These are phyloP conservation scores for Aspergillus hancockii DNA, from an alignment of 495 filamentous ascomycete genomes.

Conservation along the genomic window DNA sequence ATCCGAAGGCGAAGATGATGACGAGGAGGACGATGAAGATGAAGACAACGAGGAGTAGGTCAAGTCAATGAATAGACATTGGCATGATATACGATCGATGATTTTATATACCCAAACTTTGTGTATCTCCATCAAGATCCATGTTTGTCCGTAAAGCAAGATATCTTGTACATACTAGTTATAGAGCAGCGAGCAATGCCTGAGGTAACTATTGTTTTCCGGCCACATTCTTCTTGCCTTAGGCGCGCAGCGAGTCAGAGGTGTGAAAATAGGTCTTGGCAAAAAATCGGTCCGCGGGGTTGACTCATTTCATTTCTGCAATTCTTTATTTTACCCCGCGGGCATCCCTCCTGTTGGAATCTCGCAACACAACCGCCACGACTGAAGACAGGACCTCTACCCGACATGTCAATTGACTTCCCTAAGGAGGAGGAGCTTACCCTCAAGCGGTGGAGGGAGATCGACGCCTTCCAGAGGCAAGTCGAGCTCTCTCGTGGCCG, in stretches of 20 bases:
- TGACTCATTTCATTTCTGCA: constrained; percentile 35
- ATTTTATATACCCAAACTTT: background rate
- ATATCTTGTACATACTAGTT: background rate
- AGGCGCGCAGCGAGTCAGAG: background rate
- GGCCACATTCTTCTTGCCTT: background rate
- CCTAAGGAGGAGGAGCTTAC: constrained; percentile 84
- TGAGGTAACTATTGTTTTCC: background rate
- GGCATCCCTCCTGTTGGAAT: constrained; percentile 15
- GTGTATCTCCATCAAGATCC: background rate
- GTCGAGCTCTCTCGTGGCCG: constrained; percentile 72
- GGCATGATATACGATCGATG: background rate
- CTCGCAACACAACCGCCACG: constrained; percentile 22
- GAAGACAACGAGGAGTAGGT: constrained; percentile 25
- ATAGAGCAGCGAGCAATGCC: background rate
- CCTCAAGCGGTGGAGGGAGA: constrained; percentile 82
- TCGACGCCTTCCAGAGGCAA: constrained; percentile 81
- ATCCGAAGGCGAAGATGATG: constrained; percentile 78
- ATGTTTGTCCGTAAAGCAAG: background rate
- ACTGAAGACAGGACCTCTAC: constrained; percentile 19
- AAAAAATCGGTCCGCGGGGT: constrained; percentile 32
- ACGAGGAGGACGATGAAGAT: constrained; percentile 63
- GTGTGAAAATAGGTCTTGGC: constrained; percentile 15
- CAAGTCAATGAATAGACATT: background rate
- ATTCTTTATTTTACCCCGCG: constrained; percentile 33
- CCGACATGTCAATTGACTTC: constrained; percentile 83